Evolutionary conservation across 352 stramenopile genomes (phyloP), one percentile per base, ranked within the genome.

Genomic region (Globisporangium orthogonon): DNA sequence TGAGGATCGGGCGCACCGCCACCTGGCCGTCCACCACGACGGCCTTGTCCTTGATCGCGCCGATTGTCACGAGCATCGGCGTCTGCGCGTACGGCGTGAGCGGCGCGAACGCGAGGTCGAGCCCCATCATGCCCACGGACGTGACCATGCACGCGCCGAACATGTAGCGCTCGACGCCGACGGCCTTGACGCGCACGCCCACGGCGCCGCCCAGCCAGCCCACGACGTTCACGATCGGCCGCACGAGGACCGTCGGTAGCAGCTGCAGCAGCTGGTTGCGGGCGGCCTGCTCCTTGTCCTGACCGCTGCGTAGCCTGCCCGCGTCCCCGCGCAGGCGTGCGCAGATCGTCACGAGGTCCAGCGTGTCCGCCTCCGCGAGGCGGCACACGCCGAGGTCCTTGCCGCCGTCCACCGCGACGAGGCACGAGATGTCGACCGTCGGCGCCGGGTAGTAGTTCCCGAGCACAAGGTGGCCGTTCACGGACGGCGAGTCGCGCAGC

Each of bases 391-490:
- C 75, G 17, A 89, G 61, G 35, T 89, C 76, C 45, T 87, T 85
- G 39, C 77, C 77, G 23, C 70, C 70, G 17, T 67, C 74, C 0
- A 88, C 67, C 7, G 77, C 73, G 18, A 87, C 75, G 18, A 89
- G 58, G 35, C 73, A 91, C 54, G 80, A 88, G 28, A 91, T 69
- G 48, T 89, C 81, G 40, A 86, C 73, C 0, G 69, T 86, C n/a
- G 70, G 65, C 1, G 78, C 73, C 2, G 67, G 70, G 63, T 87
- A 89, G 45, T 86, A 89, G 44, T 71, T 86, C 44, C 78, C 81
- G 23, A 86, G 84, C 11, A 91, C 69, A 45, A 89, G 68, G 65
- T 90, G 72, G 57, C 79, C 79, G 56, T 92, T 92, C 33, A 91
- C 68, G 0, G 72, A 80, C 11, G 78, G 82, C 5, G 76, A 67